Conservation (phyloP, 768 basidiomycete genomes). For the Vararia minispora region DNA sequence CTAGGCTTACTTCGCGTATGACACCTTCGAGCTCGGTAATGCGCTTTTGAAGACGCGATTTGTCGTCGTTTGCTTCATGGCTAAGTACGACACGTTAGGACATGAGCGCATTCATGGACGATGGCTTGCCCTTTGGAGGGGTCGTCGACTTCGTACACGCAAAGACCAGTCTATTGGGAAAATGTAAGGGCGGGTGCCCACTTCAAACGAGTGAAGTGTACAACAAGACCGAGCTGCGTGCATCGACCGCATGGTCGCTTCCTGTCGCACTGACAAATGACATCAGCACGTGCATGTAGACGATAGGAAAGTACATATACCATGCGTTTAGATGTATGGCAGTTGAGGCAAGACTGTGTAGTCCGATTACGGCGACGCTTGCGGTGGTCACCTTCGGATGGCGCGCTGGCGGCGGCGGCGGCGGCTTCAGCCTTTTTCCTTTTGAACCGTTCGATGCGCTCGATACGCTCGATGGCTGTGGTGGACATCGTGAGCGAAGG, state of each 20-base stretch:
- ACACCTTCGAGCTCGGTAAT: slow-evolving; percentile 79
- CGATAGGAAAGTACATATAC: slow-evolving; percentile 23
- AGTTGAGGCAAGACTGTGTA: slow-evolving; percentile 64
- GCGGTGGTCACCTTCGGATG: slow-evolving; percentile 41
- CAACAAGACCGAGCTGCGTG: slow-evolving; percentile 28
- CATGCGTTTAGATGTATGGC: slow-evolving; percentile 67
- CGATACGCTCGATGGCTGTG: slow-evolving; percentile 18
- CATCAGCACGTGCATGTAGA: background rate
- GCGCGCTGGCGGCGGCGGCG: slow-evolving; percentile 17
- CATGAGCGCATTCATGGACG: background rate
- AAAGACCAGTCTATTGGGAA: slow-evolving; percentile 53
- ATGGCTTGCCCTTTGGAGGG: slow-evolving; percentile 42
- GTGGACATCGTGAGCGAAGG: no score
- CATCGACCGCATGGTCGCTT: slow-evolving; percentile 38
- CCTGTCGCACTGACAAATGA: slow-evolving; percentile 29
- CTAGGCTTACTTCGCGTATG: slow-evolving; percentile 60
- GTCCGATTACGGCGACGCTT: slow-evolving; percentile 60
- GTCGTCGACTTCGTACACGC: slow-evolving; percentile 79
- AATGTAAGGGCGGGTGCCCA: no score
- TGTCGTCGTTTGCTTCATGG: slow-evolving; percentile 41
- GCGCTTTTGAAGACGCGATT: slow-evolving; percentile 53
- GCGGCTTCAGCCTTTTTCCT: slow-evolving; percentile 19
- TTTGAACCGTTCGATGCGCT: no score
- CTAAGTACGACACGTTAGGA: slow-evolving; percentile 6
- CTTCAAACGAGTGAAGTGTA: background rate